A percentile compares a stretch with the other conserved stretches of the same genome.
Evolutionary conservation across 225 moss, liverwort and hornwort genomes (phyloP).

Genomic region (Ulota crispa): DNA sequence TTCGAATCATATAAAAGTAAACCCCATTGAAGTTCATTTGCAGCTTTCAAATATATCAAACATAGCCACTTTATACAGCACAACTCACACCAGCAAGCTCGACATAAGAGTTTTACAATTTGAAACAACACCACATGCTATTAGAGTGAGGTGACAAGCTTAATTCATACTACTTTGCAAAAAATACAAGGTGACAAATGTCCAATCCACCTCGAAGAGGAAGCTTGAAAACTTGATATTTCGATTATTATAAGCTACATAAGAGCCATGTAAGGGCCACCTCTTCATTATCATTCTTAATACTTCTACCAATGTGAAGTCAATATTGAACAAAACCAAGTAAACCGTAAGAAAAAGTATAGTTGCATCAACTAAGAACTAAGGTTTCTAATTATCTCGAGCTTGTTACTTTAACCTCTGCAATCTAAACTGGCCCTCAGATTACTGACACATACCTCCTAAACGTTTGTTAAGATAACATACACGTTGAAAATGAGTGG

Average conservation of each 20-base stretch:
- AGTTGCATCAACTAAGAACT: not conserved
- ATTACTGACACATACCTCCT: not conserved
- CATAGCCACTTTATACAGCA: too few species aligned
- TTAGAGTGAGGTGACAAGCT: not conserved
- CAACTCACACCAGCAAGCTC: too few species aligned
- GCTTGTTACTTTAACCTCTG: not conserved
- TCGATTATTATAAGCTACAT: not conserved
- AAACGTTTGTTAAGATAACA: not conserved
- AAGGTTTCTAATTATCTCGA: not conserved
- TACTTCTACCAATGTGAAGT: not conserved
- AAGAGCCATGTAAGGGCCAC: not conserved
- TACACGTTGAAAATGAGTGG: not conserved
- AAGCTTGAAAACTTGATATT: not conserved
- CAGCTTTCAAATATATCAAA: not conserved
- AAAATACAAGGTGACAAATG: not conserved
- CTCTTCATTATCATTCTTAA: not conserved
- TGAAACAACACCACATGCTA: not conserved
- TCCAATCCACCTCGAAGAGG: not conserved
- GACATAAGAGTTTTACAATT: not conserved
- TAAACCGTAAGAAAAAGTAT: too few species aligned
- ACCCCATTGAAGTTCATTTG: not conserved
- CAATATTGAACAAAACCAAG: not conserved
- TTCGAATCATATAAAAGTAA: not conserved
- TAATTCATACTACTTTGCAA: not conserved
- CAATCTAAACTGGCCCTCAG: not conserved